Conservation (phyloP, 768 basidiomycete genomes). For the Hemileccinum impolitum region DNA sequence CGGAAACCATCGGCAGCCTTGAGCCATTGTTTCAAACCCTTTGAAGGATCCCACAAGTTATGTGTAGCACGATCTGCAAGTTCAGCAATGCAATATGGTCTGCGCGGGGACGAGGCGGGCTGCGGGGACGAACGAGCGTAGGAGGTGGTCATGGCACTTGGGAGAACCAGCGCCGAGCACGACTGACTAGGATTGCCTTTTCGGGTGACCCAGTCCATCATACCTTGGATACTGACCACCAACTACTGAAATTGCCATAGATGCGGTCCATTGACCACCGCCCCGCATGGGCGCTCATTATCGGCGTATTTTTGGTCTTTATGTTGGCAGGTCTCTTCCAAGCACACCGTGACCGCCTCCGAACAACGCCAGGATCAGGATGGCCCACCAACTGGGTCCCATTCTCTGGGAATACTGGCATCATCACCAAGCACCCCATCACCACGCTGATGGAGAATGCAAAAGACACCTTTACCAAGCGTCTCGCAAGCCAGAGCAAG, state of each 20-base stretch:
- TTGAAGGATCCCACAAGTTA: constrained; percentile 53
- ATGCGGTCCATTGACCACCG: constrained; percentile 19
- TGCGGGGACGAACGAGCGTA: constrained; percentile 16
- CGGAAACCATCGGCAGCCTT: constrained; percentile 62
- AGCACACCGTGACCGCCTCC: constrained; percentile 28
- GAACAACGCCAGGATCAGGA: neutral
- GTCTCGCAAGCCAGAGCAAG: constrained; percentile 73
- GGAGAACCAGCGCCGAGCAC: constrained; percentile 15
- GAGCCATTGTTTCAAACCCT: constrained; percentile 64
- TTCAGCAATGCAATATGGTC: constrained; percentile 62
- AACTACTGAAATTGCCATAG: neutral
- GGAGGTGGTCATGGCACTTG: constrained; percentile 21
- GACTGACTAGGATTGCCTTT: constrained; percentile 19
- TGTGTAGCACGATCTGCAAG: constrained; percentile 60
- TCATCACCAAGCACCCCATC: constrained; percentile 65
- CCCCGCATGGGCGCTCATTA: constrained; percentile 41
- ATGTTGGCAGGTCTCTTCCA: constrained; percentile 48
- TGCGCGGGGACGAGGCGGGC: constrained; percentile 21
- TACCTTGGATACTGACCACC: constrained; percentile 1
- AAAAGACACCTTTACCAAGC: constrained; percentile 62
- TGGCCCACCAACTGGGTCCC: constrained; percentile 25
- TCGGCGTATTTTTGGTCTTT: constrained; percentile 43
- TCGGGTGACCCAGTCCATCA: constrained; percentile 2
- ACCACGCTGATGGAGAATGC: constrained; percentile 80
- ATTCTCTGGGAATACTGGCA: constrained; percentile 8